phyloP scores from a whole-genome alignment of 2,329 filamentous ascomycete species.

The Escovopsis sp. region DNA sequence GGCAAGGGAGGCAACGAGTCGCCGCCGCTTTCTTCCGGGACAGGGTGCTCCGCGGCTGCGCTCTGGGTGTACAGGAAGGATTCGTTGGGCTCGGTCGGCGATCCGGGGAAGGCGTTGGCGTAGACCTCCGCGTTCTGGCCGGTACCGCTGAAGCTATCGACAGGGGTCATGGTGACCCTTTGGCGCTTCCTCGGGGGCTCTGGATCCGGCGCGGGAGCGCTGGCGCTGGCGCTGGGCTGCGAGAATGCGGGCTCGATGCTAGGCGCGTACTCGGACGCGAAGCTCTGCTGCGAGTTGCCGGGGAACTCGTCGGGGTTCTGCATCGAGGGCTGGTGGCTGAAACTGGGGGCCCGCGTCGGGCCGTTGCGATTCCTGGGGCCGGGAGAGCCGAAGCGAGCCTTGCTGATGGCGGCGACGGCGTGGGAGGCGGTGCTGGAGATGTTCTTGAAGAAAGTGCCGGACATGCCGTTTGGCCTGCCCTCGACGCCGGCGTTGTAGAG shows the following conservation, averaged over 20 bases:
- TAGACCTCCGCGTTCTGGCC: conserved; percentile 32
- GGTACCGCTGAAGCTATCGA: conserved; percentile 43
- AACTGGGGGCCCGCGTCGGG: conserved; percentile 51
- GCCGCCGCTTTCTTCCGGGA: conserved; percentile 36
- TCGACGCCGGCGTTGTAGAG: conserved; percentile 64
- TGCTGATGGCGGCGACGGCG: conserved; percentile 91
- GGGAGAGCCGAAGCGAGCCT: conserved; percentile 84
- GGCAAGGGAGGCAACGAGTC: conserved; percentile 55
- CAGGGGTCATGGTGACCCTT: conserved; percentile 39
- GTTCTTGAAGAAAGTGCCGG: conserved; percentile 92
- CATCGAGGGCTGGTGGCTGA: conserved; percentile 56
- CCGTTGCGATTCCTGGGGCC: conserved; percentile 51
- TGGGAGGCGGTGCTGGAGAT: conserved; percentile 88
- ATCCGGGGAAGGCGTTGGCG: conserved; percentile 43
- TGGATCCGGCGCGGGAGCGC: conserved; percentile 33
- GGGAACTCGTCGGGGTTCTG: conserved; percentile 54
- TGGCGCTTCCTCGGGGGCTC: conserved; percentile 77
- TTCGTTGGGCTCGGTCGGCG: conserved; percentile 67
- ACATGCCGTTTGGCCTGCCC: conserved; percentile 47
- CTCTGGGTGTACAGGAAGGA: conserved; percentile 55
- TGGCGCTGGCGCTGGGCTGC: conserved; percentile 22
- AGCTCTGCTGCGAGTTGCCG: conserved; percentile 71
- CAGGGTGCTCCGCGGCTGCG: conserved; percentile 23
- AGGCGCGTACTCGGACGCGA: conserved; percentile 60
- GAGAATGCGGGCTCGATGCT: conserved; percentile 38